Conservation (phyloP, 2,329 filamentous ascomycete species). For the Colletotrichum nymphaeae region DNA sequence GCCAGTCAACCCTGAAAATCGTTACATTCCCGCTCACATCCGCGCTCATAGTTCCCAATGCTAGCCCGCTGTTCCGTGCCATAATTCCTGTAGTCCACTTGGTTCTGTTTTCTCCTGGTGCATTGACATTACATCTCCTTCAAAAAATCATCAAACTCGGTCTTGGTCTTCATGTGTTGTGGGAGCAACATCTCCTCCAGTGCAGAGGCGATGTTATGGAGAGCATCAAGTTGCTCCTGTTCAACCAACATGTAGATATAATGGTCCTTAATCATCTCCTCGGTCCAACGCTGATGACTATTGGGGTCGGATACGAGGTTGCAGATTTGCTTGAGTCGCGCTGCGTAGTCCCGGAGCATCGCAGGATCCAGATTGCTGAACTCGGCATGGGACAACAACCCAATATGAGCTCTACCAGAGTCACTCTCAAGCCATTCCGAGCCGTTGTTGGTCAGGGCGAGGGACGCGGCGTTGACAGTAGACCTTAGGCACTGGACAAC, state of each 20-base stretch:
- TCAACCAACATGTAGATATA: slow-evolving; percentile 24
- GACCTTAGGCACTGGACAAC: slow-evolving; percentile 24
- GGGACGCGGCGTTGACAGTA: slow-evolving; percentile 36
- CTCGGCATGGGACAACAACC: slow-evolving; percentile 37
- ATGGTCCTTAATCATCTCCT: slow-evolving; percentile 24
- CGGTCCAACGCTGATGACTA: slow-evolving; percentile 16
- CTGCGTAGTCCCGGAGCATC: slow-evolving; percentile 38
- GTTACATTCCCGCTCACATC: not conserved
- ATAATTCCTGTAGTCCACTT: not conserved
- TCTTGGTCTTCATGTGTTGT: slow-evolving; percentile 34
- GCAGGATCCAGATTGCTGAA: slow-evolving; percentile 40
- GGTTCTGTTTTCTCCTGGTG: not conserved
- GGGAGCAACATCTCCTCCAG: slow-evolving; percentile 18
- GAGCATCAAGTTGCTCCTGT: slow-evolving; percentile 25
- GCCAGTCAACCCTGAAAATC: not conserved
- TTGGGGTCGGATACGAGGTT: slow-evolving; percentile 34
- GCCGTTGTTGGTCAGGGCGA: slow-evolving; percentile 39
- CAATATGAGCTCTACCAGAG: slow-evolving; percentile 8
- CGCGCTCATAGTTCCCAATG: not conserved
- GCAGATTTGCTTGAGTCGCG: slow-evolving; percentile 38
- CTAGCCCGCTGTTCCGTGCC: not conserved
- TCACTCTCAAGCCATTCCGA: slow-evolving; percentile 40
- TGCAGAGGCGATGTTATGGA: slow-evolving; percentile 14
- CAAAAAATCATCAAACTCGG: slow-evolving; percentile 17
- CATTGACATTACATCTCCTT: not conserved